These are phyloP conservation scores for Oryza glaberrima DNA, from an alignment of 176 grass and related monocot species.

Conservation along the genomic window DNA sequence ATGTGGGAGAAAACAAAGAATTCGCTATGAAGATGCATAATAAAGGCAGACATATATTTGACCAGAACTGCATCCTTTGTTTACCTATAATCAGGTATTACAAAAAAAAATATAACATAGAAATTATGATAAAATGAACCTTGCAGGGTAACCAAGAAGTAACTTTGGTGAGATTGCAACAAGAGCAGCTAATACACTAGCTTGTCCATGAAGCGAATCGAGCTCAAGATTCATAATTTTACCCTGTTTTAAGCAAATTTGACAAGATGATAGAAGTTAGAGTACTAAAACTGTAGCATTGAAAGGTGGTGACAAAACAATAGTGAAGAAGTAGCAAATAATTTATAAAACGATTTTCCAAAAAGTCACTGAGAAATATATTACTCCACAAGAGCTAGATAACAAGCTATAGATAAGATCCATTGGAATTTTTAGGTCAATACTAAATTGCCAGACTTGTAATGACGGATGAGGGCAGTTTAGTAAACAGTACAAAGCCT, in stretches of 20 bases:
- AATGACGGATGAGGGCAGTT: constrained; percentile 14
- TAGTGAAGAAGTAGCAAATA: constrained; percentile 29
- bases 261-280: constrained; percentile 30
- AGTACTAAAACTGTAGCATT: constrained; percentile 16
- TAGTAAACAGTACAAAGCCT: not conserved
- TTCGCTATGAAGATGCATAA: not conserved
- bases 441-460: constrained; percentile 24
- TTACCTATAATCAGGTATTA: constrained; percentile 28
- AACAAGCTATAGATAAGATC: constrained; percentile 26
- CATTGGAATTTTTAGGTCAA: constrained; percentile 3
- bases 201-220: constrained; percentile 80
- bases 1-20: not conserved
- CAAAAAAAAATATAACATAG: constrained; percentile 15
- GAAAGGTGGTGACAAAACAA: constrained; percentile 21
- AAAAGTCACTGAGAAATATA: constrained; percentile 9
- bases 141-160: constrained; percentile 95
- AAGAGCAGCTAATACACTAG: constrained; percentile 84
- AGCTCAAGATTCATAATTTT: constrained; percentile 75
- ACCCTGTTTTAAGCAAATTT: constrained; percentile 62
- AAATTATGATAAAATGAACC: constrained; percentile 56
- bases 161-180: constrained; percentile 90
- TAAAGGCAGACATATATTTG: constrained; percentile 10
- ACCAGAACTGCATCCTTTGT: not conserved
- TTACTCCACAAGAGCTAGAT: constrained; percentile 1
- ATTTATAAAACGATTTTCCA: constrained; percentile 13